These are phyloP conservation scores for Nicotiana undulata DNA, from an alignment of 257 asterid species.

Conservation along the genomic window DNA sequence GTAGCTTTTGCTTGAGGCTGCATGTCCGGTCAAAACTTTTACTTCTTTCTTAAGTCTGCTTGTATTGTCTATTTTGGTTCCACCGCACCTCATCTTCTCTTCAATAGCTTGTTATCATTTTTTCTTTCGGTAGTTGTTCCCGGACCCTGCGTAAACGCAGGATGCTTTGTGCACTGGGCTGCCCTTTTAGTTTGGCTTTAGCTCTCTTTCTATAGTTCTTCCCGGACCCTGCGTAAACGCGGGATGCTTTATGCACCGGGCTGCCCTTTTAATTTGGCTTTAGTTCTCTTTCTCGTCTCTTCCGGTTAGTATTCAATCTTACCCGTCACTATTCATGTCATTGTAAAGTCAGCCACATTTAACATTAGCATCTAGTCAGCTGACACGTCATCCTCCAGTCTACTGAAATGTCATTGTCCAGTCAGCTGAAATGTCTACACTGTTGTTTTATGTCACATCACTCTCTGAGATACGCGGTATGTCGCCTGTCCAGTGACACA, in stretches of 20 bases:
- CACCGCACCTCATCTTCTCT: not conserved
- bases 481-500: not conserved
- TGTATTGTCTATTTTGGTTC: not conserved
- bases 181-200: not conserved
- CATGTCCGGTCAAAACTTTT: not conserved
- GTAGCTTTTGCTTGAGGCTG: not conserved
- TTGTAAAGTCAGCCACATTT: not conserved
- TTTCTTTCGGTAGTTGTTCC: not conserved
- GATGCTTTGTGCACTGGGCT: too few relatives aligned
- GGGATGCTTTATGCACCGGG: too few relatives aligned
- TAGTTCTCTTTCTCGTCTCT: not conserved
- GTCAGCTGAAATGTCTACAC: not conserved
- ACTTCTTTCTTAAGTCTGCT: not conserved
- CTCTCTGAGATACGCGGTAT: not conserved
- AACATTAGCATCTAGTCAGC: not conserved
- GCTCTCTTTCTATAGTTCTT: not conserved
- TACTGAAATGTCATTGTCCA: not conserved
- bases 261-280: not conserved
- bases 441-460: not conserved
- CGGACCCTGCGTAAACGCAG: too few relatives aligned
- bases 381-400: not conserved
- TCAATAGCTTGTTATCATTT: not conserved
- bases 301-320: not conserved
- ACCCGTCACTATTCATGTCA: not conserved
- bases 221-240: too few relatives aligned